These are phyloP conservation scores for Diaporthe sp. DNA, from an alignment of 2,329 filamentous ascomycete species.

Conservation along the genomic window DNA sequence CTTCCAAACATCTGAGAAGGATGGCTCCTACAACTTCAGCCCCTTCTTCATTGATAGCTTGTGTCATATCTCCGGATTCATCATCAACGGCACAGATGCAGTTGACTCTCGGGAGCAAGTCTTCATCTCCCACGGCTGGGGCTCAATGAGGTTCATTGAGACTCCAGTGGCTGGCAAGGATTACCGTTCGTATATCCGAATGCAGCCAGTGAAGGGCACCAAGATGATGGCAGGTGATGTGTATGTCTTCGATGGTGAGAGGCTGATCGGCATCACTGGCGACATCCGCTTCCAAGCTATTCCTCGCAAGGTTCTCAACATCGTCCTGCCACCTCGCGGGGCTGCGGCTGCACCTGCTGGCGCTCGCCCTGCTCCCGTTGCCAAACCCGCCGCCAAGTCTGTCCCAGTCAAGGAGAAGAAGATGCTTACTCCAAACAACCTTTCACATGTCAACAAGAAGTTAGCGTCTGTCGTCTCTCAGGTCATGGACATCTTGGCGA, in stretches of 20 bases:
- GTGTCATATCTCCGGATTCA: constrained; percentile 72
- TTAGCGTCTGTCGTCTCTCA: constrained; percentile 61
- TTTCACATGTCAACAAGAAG: constrained; percentile 65
- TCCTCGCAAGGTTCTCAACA: constrained; percentile 75
- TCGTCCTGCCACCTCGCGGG: constrained; percentile 74
- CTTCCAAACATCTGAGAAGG: constrained; percentile 63
- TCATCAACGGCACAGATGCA: constrained; percentile 71
- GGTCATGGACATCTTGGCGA: constrained; percentile 68
- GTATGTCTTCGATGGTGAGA: constrained; percentile 67
- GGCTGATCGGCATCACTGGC: constrained; percentile 61
- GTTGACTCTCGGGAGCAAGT: constrained; percentile 68
- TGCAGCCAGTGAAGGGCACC: constrained; percentile 66
- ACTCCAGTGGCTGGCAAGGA: constrained; percentile 60
- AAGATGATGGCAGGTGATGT: constrained; percentile 69
- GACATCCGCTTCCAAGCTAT: constrained; percentile 78
- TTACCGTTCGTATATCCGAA: constrained; percentile 70
- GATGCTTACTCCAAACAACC: constrained; percentile 61
- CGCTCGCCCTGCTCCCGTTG: constrained; percentile 48
- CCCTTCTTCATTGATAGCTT: constrained; percentile 73
- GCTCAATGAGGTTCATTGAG: constrained; percentile 65
- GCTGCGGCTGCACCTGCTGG: constrained; percentile 54
- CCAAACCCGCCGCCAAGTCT: constrained; percentile 47
- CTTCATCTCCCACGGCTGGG: constrained; percentile 74
- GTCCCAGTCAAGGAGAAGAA: constrained; percentile 57
- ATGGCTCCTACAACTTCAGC: constrained; percentile 68